Base-by-base conservation (phyloP, 108 stramenopile genomes). In the Cyclotella kingstonii region DNA sequence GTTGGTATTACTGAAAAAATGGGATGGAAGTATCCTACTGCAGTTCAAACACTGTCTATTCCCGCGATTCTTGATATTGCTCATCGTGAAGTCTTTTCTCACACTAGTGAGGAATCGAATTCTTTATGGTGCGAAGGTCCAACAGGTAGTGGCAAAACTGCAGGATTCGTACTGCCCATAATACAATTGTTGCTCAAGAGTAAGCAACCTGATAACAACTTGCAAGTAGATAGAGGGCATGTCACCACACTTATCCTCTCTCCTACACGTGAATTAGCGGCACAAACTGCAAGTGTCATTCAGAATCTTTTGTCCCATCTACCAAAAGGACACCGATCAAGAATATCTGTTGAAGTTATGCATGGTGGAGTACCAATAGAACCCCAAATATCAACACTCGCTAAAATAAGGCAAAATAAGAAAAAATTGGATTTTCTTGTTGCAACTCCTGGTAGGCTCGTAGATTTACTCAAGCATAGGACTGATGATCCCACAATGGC, bases 381-480 rank as follows among this genome's bases (percentile, higher is more conserved):
- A 44, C 69, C 85, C 11, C 86, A 86, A 52, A 68, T 84, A 26
- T 35, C 63, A 1, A 50, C 52, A 41, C 66, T 90, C n/a, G 80
- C 85, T 27, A 61, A 46, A n/a, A 48, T 41, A 21, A 47, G 67
- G 38, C 73, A 65, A 38, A 18, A 61, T 9, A 68, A 70, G 21
- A 48, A 50, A 10, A 66, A 40, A 46, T 58, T 86, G n/a, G 96
- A 97, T 46, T 55, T 98, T 11, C 47, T 99, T 17, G 93, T 99
- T 18, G 98, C 97, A 1, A 99, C 98, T 17, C 98, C 98, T 1
- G 98, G 98, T 0, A 68, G 98, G 18, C 77, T 99, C 28, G 80
- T 95, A 14, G 98, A 98, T 80, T 63, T 99, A 3, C 60, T 98
- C 43, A 78, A 89, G 31, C 59, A 79, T 10, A 81, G 73, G 14